phyloP scores from a whole-genome alignment of 768 basidiomycete genomes.

The Neoboletus subvelutipes region DNA sequence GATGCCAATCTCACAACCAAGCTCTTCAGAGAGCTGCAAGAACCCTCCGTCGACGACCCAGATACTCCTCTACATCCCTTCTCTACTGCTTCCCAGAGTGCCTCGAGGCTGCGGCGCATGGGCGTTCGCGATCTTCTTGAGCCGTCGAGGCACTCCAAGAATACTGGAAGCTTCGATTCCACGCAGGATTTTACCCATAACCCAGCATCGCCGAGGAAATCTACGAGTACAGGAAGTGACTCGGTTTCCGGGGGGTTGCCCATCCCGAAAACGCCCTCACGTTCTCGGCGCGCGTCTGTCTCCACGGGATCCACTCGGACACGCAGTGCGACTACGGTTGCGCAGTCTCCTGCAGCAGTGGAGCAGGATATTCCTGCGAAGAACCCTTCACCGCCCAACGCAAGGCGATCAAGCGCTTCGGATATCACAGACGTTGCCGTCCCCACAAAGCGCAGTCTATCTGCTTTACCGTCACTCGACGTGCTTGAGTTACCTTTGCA shows the following conservation, averaged over 20 bases:
- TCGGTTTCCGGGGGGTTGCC: background rate
- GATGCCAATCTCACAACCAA: constrained; percentile 22
- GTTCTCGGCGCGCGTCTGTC: constrained; percentile 19
- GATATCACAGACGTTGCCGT: constrained; percentile 1
- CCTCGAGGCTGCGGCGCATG: constrained; percentile 15
- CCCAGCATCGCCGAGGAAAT: constrained; percentile 11
- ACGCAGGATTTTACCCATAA: constrained; percentile 1
- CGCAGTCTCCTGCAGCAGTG: constrained; percentile 4
- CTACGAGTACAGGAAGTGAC: constrained; percentile 7
- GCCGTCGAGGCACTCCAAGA: constrained; percentile 12
- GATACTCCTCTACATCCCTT: constrained; percentile 6
- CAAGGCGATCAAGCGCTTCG: background rate
- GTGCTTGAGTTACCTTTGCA: constrained; percentile 11
- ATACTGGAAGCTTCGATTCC: constrained; percentile 5
- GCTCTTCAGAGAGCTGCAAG: constrained; percentile 24
- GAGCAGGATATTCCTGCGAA: constrained; percentile 6
- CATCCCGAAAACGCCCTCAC: constrained; percentile 21
- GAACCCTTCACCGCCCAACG: background rate
- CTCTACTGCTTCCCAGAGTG: background rate
- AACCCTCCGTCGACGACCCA: constrained; percentile 13
- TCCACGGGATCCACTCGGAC: constrained; percentile 15
- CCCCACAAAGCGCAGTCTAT: background rate
- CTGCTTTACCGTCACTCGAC: constrained; percentile 14
- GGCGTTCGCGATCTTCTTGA: constrained; percentile 28
- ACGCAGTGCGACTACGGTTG: constrained; percentile 15